Evolutionary conservation across 1,284 basidiomycete genomes (phyloP), one percentile per base, ranked within the genome.

Genomic region (Pascua guehoae): DNA sequence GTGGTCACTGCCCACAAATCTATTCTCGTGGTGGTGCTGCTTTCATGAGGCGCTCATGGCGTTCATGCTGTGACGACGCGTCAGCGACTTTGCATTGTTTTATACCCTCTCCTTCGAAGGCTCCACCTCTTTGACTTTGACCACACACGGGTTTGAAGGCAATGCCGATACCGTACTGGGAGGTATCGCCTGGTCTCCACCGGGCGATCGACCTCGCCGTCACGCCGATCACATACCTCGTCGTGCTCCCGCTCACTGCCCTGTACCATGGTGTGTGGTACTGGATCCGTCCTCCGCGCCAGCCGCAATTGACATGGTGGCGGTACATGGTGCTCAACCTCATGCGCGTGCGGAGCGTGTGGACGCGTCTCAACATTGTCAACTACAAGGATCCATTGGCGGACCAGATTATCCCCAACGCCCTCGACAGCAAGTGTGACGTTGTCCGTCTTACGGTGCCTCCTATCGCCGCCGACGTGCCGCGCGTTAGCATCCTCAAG

Each of bases 181-280:
- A 32, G 24, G 24, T 32, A 32, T 32, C 24, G 24, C 24, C 24
- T 32, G 24, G 24, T 32, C 47, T 54, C 17, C 53, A 54, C 47
- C 17, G 36, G 15, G 41, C 49, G 40, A 14, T 54, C 17, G 53
- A 54, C 53, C 14, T 45, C 12, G 41, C 49, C 16, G 53, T 39
- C 40, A 24, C 32, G 47, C 40, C 47, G 40, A 24, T 47, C 15
- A 43, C 36, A 36, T 41, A 49, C 24, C 40, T 41, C 41, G 17
- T 49, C 12, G 41, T 54, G 12, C 47, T 54, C 8, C 53, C 53
- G 37, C 32, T 42, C 17, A 49, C 53, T 17, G 47, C 47, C 41
- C 3, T 49, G 3, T 54, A 49, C 53, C 53, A 54, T 38, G 37
- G 41, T 36, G 17, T 48, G 16, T 47, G 53, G n/a, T 54, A 54